phyloP scores from a whole-genome alignment of 2,329 filamentous ascomycete species.

The Cytospora mali region DNA sequence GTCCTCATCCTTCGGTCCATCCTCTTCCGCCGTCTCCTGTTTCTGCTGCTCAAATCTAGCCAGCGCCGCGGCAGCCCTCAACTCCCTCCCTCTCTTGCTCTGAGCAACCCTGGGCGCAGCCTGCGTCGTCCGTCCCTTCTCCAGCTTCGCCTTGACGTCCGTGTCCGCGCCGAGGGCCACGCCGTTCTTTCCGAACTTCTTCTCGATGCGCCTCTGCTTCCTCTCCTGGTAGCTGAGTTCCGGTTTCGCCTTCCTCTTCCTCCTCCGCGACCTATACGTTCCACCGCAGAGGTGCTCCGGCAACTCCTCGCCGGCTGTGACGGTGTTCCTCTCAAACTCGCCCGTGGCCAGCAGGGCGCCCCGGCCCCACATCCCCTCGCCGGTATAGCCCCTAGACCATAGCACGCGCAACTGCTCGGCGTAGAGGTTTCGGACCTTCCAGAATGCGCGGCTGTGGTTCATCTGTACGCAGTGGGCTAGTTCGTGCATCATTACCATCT shows the following conservation, averaged over 20 bases:
- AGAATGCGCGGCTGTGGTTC: constrained; percentile 84
- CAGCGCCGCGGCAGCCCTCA: constrained; percentile 75
- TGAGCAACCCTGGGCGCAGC: constrained; percentile 73
- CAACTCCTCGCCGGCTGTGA: constrained; percentile 57
- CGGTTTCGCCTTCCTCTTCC: constrained; percentile 57
- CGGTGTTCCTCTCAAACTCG: constrained; percentile 57
- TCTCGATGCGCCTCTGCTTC: constrained; percentile 71
- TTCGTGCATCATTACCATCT: constrained; percentile 97
- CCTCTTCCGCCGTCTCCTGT: constrained; percentile 49
- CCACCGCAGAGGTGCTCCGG: constrained; percentile 80
- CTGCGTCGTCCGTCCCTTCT: constrained; percentile 63
- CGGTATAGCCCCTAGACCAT: constrained; percentile 72
- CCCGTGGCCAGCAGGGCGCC: constrained; percentile 66
- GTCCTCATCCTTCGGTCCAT: constrained; percentile 39
- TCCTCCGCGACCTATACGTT: constrained; percentile 64
- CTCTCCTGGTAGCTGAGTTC: constrained; percentile 69
- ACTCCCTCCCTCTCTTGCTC: constrained; percentile 73
- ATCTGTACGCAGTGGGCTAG: constrained; percentile 88
- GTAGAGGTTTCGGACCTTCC: constrained; percentile 75
- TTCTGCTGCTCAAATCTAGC: constrained; percentile 68
- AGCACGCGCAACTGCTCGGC: constrained; percentile 70
- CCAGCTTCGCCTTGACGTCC: constrained; percentile 64
- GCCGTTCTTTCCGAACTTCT: constrained; percentile 76
- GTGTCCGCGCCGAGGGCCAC: constrained; percentile 71
- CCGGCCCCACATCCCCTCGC: constrained; percentile 82